phyloP scores from a whole-genome alignment of 1,284 basidiomycete genomes.

The Trichosporon sp. region DNA sequence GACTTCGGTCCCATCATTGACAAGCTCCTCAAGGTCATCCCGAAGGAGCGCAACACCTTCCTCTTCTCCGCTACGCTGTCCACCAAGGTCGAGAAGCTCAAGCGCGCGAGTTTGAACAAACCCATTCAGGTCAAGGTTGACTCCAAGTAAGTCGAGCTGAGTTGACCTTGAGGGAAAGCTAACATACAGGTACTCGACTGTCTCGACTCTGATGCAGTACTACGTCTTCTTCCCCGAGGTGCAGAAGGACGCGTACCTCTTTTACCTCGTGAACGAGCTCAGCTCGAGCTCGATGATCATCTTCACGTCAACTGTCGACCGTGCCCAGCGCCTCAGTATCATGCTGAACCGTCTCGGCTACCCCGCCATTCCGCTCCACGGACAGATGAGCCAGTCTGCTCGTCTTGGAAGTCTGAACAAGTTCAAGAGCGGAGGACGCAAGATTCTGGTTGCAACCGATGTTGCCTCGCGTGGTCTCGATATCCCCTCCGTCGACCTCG shows the following conservation, averaged over 20 bases:
- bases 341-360: conserved; percentile 90
- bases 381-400: conserved; percentile 90
- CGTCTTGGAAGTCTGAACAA: conserved; percentile 92
- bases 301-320: conserved; percentile 93
- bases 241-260: conserved; percentile 89
- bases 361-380: conserved; percentile 92
- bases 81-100: conserved; percentile 95
- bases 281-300: conserved; percentile 93
- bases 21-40: conserved; percentile 93
- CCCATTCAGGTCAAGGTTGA: conserved; percentile 94
- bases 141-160: conserved; percentile 69
- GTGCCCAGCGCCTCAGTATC: conserved; percentile 86
- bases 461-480: conserved; percentile 96
- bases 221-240: conserved; percentile 92
- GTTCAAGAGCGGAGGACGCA: conserved; percentile 93
- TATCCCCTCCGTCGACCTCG: conserved; percentile 93
- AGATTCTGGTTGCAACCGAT: conserved; percentile 92
- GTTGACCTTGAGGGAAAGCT: neutral
- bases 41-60: conserved; percentile 91
- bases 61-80: conserved; percentile 99
- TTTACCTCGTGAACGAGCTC: conserved; percentile 86
- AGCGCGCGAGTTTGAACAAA: conserved; percentile 91
- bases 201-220: conserved; percentile 91
- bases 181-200: conserved; percentile 82
- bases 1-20: conserved; percentile 97